A percentile compares a stretch with the other conserved stretches of the same genome.
phyloP scores from a whole-genome alignment of 331 rosid genomes.

The Acacia concinna region DNA sequence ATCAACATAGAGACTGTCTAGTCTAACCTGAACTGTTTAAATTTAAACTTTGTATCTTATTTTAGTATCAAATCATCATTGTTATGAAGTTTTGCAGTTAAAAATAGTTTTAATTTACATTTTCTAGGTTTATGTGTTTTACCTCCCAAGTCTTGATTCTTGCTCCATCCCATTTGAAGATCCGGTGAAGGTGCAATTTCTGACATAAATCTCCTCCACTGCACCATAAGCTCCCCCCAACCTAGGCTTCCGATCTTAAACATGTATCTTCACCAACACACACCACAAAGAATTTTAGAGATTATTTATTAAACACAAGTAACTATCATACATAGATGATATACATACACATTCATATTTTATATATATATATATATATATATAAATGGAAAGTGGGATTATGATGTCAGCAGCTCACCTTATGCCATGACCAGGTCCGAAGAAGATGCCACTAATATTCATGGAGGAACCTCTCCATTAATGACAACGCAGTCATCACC shows the following conservation, averaged over 20 bases:
- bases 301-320: not conserved
- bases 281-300: not conserved
- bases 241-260: not conserved
- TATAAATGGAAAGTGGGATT: not conserved
- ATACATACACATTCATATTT: too few relatives aligned
- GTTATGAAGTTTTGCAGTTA: not conserved
- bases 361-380: too few relatives aligned
- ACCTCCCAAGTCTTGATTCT: slow-evolving; percentile 48
- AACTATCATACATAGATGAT: not conserved
- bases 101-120: not conserved
- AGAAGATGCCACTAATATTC: slow-evolving; percentile 28
- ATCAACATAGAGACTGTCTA: not conserved
- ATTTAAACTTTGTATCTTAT: not conserved
- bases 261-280: not conserved
- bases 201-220: not conserved
- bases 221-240: not conserved
- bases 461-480: slow-evolving; percentile 28
- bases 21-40: not conserved
- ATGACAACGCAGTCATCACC: slow-evolving; percentile 52
- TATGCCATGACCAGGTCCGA: slow-evolving; percentile 55
- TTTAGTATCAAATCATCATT: not conserved
- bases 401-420: slow-evolving; percentile 22
- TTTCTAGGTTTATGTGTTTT: not conserved
- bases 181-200: not conserved
- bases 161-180: slow-evolving; percentile 42